A percentile compares a stretch with the other conserved stretches of the same genome.
These are phyloP conservation scores for Cytospora piceicola DNA, from an alignment of 2,329 filamentous ascomycete genomes.

Conservation along the genomic window DNA sequence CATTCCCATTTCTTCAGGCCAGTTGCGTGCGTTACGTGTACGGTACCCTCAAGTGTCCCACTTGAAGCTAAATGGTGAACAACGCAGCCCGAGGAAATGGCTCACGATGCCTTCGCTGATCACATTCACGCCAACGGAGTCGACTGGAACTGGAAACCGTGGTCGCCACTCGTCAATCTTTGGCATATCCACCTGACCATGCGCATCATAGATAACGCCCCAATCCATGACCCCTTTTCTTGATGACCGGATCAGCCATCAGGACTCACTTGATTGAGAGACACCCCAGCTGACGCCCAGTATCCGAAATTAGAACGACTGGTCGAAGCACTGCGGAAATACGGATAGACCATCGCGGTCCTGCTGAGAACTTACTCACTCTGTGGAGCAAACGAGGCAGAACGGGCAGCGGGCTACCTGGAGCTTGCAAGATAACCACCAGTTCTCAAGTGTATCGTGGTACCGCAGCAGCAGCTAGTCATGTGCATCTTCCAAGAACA, in stretches of 20 bases:
- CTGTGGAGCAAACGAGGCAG: background rate
- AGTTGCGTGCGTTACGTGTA: background rate
- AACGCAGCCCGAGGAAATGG: background rate
- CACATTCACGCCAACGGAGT: background rate
- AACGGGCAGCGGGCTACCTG: background rate
- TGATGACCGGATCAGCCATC: background rate
- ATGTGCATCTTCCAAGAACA: background rate
- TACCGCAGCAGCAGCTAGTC: background rate
- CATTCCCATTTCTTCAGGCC: too few species aligned
- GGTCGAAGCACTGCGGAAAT: background rate
- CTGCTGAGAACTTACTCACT: background rate
- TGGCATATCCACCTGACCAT: background rate
- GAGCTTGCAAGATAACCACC: background rate
- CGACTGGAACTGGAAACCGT: background rate
- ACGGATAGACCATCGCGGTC: background rate
- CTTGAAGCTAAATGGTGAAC: background rate
- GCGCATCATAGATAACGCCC: background rate
- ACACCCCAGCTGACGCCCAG: background rate
- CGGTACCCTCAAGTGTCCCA: background rate
- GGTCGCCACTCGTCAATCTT: background rate
- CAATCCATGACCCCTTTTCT: background rate
- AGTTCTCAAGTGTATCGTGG: background rate
- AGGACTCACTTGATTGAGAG: background rate
- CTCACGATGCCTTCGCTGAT: background rate
- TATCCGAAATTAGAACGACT: background rate